Conservation (phyloP, 768 basidiomycete genomes). For the Macrocybe gigantea region DNA sequence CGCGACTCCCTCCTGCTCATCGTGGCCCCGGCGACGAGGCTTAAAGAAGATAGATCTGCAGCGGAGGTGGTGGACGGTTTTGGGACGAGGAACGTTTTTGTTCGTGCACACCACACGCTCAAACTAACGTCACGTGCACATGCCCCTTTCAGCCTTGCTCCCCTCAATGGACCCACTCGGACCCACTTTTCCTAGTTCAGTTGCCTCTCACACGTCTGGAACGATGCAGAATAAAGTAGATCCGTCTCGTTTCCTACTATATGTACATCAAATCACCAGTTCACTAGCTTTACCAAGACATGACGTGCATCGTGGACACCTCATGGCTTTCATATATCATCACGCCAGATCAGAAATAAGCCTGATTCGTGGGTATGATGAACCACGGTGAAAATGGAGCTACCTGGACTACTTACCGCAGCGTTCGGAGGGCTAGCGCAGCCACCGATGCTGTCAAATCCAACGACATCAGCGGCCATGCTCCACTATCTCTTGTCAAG, state of each 20-base stretch:
- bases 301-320: neutral
- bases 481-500: neutral
- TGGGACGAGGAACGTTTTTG: conserved; percentile 9
- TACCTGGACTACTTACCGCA: conserved; percentile 37
- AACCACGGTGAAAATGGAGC: neutral
- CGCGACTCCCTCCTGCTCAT: conserved; percentile 60
- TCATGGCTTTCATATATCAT: conserved; percentile 4
- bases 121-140: neutral
- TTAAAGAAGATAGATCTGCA: conserved; percentile 7
- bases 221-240: neutral
- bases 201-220: too few relatives aligned
- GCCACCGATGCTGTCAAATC: conserved; percentile 47
- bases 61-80: conserved; percentile 8
- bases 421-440: conserved; percentile 69
- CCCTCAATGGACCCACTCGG: conserved; percentile 7
- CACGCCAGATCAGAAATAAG: conserved; percentile 19
- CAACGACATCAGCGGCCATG: neutral
- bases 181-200: neutral
- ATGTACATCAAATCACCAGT: too few relatives aligned
- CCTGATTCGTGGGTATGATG: conserved; percentile 10
- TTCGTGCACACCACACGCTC: conserved; percentile 13
- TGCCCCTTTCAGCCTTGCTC: conserved; percentile 8
- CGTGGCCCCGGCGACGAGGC: conserved; percentile 25
- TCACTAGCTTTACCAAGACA: too few relatives aligned
- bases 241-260: too few relatives aligned